Evolutionary conservation across 2,329 filamentous ascomycete species (phyloP).

Genomic region (Ciborinia camelliae): DNA sequence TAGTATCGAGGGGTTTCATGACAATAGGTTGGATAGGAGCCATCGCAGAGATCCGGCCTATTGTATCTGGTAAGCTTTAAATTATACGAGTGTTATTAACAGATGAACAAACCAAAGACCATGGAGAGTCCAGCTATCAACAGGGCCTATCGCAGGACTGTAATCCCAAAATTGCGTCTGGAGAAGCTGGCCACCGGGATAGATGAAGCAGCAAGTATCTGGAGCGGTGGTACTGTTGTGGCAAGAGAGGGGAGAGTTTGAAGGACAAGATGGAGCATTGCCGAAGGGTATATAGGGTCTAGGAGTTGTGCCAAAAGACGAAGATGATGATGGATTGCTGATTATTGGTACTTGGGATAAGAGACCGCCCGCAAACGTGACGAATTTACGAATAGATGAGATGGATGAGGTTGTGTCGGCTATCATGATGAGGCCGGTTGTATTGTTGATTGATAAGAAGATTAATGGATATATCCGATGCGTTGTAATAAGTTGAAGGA

Average conservation of each 20-base stretch:
- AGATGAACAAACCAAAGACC: conserved; percentile 50
- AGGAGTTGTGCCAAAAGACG: neutral
- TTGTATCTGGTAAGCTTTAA: conserved; percentile 39
- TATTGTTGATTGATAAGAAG: neutral
- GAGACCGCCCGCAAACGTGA: conserved; percentile 28
- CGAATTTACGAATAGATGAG: conserved; percentile 30
- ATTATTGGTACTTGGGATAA: conserved; percentile 30
- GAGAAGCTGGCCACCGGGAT: conserved; percentile 67
- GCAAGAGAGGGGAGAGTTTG: conserved; percentile 51
- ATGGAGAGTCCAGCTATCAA: conserved; percentile 71
- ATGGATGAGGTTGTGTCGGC: conserved; percentile 12
- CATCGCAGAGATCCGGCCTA: conserved; percentile 62
- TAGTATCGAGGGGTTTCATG: conserved; percentile 58
- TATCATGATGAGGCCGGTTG: conserved; percentile 6
- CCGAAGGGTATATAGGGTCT: conserved; percentile 19
- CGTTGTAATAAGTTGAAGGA: neutral
- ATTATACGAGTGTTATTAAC: neutral
- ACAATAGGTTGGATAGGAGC: conserved; percentile 65
- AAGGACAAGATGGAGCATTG: conserved; percentile 32
- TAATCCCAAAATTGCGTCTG: conserved; percentile 80
- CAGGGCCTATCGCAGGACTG: conserved; percentile 58
- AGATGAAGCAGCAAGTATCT: conserved; percentile 72
- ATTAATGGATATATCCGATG: neutral
- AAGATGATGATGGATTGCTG: conserved; percentile 16
- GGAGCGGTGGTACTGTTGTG: conserved; percentile 58